Conservation (phyloP, 129 eudicot genomes). For the Artemisia argyi region DNA sequence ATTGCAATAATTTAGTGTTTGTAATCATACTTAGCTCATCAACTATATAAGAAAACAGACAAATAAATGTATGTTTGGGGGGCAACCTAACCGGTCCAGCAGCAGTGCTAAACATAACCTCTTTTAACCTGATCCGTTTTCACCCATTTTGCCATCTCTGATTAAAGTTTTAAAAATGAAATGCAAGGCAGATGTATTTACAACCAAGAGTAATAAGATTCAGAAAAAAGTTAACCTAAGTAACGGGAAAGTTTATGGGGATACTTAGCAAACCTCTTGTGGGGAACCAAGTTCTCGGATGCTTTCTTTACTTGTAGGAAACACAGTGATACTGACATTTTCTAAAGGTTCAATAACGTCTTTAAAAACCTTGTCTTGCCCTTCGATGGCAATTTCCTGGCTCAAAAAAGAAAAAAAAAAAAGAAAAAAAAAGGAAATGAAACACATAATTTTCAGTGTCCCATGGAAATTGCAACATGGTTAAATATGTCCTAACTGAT, state of each 20-base stretch:
- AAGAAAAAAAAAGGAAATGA: too few relatives aligned
- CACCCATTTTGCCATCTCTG: background rate
- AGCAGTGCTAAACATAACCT: background rate
- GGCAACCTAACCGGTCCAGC: background rate
- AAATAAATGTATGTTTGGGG: background rate
- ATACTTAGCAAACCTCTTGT: constrained; percentile 54
- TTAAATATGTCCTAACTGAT: background rate
- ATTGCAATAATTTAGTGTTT: background rate
- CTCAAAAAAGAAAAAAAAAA: constrained; percentile 4
- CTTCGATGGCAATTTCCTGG: constrained; percentile 86
- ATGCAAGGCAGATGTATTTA: background rate
- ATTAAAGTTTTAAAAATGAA: constrained; percentile 2
- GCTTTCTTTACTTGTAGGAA: constrained; percentile 78
- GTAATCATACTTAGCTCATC: background rate
- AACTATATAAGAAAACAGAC: background rate
- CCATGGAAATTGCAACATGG: background rate
- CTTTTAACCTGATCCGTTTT: background rate
- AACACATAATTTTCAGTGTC: too few relatives aligned
- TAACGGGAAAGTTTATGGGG: background rate
- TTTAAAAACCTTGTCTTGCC: constrained; percentile 93
- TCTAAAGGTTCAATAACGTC: constrained; percentile 97
- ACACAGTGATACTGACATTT: constrained; percentile 75
- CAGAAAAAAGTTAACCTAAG: constrained; percentile 9
- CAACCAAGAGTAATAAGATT: background rate
- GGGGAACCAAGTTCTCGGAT: constrained; percentile 91